Conservation (phyloP, 805 yeast species). For the Metschnikowia similis region DNA sequence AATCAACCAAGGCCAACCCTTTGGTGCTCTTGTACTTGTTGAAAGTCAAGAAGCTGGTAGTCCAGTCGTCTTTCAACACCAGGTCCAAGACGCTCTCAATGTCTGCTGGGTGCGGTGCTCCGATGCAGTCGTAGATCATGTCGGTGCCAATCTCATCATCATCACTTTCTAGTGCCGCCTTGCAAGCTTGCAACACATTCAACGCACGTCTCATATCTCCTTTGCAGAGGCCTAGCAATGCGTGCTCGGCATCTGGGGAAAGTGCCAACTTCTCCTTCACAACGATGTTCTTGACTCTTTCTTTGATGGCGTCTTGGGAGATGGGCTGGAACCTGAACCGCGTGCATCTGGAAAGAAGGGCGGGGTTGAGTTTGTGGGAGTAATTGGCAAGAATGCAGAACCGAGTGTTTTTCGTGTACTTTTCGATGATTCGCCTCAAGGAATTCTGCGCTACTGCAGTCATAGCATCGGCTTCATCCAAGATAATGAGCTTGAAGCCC, state of each 20-base stretch:
- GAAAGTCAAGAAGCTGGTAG: constrained; percentile 65
- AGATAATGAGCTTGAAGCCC: constrained; percentile 84
- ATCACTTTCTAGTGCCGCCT: constrained; percentile 55
- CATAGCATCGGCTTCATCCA: constrained; percentile 97
- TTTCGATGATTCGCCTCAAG: constrained; percentile 79
- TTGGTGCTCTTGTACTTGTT: constrained; percentile 60
- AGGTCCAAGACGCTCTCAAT: constrained; percentile 71
- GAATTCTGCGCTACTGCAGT: constrained; percentile 84
- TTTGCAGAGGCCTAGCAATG: constrained; percentile 67
- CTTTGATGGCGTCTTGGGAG: constrained; percentile 58
- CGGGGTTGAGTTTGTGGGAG: constrained; percentile 93
- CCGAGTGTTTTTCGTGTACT: constrained; percentile 90
- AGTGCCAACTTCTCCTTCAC: constrained; percentile 62
- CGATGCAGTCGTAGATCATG: constrained; percentile 90
- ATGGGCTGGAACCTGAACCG: constrained; percentile 90
- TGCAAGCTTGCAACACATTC: constrained; percentile 91
- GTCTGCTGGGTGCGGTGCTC: constrained; percentile 90
- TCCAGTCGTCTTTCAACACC: constrained; percentile 84
- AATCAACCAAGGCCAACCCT: constrained; percentile 88
- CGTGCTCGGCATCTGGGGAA: constrained; percentile 52
- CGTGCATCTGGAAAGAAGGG: constrained; percentile 90
- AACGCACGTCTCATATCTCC: constrained; percentile 97
- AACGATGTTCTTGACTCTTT: constrained; percentile 65
- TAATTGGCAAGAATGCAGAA: constrained; percentile 95
- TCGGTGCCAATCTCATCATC: constrained; percentile 55